Evolutionary conservation across 306 rosid genomes (phyloP).

Genomic region (Dicorynia guianensis): DNA sequence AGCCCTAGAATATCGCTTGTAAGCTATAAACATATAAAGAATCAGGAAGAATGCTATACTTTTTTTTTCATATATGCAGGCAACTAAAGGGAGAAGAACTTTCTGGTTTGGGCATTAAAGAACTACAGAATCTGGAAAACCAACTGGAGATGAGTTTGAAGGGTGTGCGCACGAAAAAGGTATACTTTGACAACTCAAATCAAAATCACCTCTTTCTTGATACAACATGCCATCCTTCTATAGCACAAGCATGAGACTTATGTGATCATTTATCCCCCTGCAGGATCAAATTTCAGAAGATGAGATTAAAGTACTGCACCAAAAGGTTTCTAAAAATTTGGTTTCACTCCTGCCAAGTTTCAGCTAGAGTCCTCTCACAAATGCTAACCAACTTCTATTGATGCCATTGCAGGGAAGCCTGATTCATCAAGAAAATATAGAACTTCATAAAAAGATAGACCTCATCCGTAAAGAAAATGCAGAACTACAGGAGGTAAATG

Average conservation of each 20-base stretch:
- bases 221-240: neutral
- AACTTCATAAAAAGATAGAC: slow-evolving; percentile 47
- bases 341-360: slow-evolving; percentile 24
- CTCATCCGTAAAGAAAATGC: slow-evolving; percentile 45
- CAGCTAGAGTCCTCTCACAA: slow-evolving; percentile 7
- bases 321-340: slow-evolving; percentile 46
- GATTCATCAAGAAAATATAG: slow-evolving; percentile 46
- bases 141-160: slow-evolving; percentile 34
- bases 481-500: slow-evolving; percentile 43
- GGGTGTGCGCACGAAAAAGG: slow-evolving; percentile 31
- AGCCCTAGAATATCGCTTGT: neutral
- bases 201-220: neutral
- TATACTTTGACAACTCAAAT: slow-evolving; percentile 5
- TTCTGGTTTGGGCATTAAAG: slow-evolving; percentile 14
- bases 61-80: neutral
- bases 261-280: neutral
- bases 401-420: slow-evolving; percentile 38
- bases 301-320: slow-evolving; percentile 52
- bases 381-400: slow-evolving; percentile 29
- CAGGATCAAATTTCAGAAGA: slow-evolving; percentile 56
- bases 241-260: slow-evolving; percentile 1
- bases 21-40: neutral
- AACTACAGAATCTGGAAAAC: slow-evolving; percentile 29
- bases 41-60: slow-evolving; percentile 8
- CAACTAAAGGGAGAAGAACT: slow-evolving; percentile 36